phyloP scores from a whole-genome alignment of 2,329 filamentous ascomycete species.

The Hawksworthiomyces lignivorus region DNA sequence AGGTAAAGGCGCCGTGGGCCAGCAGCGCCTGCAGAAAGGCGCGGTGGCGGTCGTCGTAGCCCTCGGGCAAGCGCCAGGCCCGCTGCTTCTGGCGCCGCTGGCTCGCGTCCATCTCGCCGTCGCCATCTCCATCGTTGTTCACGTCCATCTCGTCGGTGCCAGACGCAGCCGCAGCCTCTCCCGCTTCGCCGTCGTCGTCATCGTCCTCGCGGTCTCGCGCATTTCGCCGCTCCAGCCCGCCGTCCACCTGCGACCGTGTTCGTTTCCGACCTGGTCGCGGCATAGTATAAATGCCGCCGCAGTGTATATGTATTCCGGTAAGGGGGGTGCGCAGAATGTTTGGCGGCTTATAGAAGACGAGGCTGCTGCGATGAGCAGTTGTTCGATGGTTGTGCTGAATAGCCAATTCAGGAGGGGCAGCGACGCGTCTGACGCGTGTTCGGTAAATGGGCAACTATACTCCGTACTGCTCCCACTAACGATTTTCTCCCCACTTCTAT shows the following conservation, averaged over 20 bases:
- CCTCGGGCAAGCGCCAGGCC: conserved; percentile 18
- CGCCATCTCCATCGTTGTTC: neutral
- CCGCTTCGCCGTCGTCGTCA: neutral
- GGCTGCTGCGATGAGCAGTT: too few species aligned
- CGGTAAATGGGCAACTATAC: too few species aligned
- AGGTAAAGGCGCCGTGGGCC: conserved; percentile 68
- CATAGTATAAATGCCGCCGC: too few species aligned
- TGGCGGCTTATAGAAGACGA: too few species aligned
- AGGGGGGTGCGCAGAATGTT: too few species aligned
- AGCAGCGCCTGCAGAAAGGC: conserved; percentile 89
- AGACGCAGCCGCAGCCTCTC: neutral
- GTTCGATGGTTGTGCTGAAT: too few species aligned
- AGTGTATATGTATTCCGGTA: too few species aligned
- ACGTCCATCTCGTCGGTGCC: neutral
- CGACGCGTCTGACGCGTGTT: too few species aligned
- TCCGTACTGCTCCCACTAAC: too few species aligned
- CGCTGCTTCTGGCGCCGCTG: neutral
- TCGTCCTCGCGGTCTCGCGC: neutral
- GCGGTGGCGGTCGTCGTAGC: conserved; percentile 59
- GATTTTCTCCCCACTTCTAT: too few species aligned
- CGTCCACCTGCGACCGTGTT: neutral
- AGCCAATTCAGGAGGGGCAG: too few species aligned
- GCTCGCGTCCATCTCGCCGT: neutral
- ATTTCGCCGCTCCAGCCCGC: neutral
- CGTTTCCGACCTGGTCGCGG: conserved; percentile 8